Conservation (phyloP, 2,329 filamentous ascomycete species). For the Aspergillus novofumigatus region DNA sequence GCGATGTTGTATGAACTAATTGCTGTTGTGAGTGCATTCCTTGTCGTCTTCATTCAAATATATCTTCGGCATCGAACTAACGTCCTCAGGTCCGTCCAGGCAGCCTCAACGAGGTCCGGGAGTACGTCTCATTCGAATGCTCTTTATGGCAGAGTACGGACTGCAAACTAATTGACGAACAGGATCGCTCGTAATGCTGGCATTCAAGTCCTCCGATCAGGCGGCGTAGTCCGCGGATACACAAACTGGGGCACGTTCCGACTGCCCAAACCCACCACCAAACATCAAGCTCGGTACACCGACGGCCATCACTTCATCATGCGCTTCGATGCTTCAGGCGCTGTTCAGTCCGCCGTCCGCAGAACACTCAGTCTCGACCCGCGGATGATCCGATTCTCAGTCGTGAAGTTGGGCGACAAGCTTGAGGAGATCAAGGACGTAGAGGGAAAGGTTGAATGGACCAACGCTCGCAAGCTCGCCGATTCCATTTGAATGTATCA, state of each 20-base stretch:
- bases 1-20: constrained; percentile 96
- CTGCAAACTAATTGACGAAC: constrained; percentile 5
- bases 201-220: constrained; percentile 72
- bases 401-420: constrained; percentile 77
- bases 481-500: constrained; percentile 20
- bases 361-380: constrained; percentile 79
- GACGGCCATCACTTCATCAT: constrained; percentile 96
- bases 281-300: constrained; percentile 77
- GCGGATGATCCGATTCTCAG: constrained; percentile 78
- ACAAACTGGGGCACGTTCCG: constrained; percentile 94
- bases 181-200: constrained; percentile 88
- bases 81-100: constrained; percentile 76
- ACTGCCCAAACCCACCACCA: constrained; percentile 72
- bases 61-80: constrained; percentile 9
- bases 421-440: constrained; percentile 59
- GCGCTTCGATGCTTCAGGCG: constrained; percentile 80
- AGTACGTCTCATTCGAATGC: constrained; percentile 56
- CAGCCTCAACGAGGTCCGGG: constrained; percentile 87
- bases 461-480: constrained; percentile 27
- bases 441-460: constrained; percentile 53
- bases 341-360: constrained; percentile 70
- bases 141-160: neutral
- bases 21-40: constrained; percentile 68
- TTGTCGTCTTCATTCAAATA: neutral
- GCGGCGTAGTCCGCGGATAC: constrained; percentile 86